Evolutionary conservation across 2,329 filamentous ascomycete species (phyloP), one percentile per base, ranked within the genome.

Genomic region (Pestalotiopsis sp.): DNA sequence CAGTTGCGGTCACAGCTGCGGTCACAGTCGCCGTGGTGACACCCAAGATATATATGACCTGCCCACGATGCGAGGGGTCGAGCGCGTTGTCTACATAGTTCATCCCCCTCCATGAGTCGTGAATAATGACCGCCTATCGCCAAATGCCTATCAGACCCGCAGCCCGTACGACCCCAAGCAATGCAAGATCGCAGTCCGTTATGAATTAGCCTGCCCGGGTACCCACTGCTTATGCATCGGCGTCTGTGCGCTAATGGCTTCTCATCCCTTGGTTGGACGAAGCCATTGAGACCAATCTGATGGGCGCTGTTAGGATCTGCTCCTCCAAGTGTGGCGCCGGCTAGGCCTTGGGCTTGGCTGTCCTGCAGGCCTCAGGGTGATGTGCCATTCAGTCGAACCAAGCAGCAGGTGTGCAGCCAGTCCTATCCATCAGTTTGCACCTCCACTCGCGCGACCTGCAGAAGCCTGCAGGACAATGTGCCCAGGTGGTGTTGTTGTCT

Each of bases 201-300:
- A 14, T 45, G 39, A 70, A 63, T 74, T 74, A 73, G 74, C 68
- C 73, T 72, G 73, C 69, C 68, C 61, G 66, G 71, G 70, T 73
- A 71, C 70, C 73, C 72, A 74, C 71, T 69, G 70, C 68, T 64
- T 49, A 64, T 64, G 61, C 61, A 64, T 45, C 61, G 67, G 69
- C 71, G 73, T 75, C 73, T 71, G 70, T 69, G 70, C 69, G 59
- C 68, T 49, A 9, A 66, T 66, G 68, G 67, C 70, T 70, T 70
- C 59, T 39, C 61, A 38, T 14, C 23, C 59, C 67, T 68, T 71
- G 70, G 71, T 74, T 74, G 73, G 72, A 59, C 67, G 45, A 36
- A 27, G 68, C 67, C 57, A 68, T 56, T 61, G 56, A 56, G 65
- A 67, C 56, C 36, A 52, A 59, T 66, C 45, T 66, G 68, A 71